These are phyloP conservation scores for Pseudopyrenochaeta lycopersici DNA, from an alignment of 2,329 filamentous ascomycete species.

Conservation along the genomic window DNA sequence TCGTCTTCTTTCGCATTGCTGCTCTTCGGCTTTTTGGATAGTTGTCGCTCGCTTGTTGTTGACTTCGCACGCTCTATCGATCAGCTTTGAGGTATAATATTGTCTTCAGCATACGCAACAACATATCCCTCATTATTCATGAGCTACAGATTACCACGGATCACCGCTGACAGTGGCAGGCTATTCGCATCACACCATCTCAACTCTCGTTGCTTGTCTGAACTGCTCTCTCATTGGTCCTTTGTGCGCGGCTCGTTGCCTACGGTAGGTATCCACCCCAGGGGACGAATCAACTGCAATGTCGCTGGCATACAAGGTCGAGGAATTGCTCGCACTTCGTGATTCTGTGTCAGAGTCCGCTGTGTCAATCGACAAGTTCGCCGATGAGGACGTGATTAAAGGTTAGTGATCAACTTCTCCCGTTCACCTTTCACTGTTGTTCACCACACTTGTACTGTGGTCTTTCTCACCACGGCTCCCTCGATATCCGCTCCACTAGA, in stretches of 20 bases:
- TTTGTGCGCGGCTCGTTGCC: slow-evolving; percentile 13
- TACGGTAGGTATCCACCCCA: slow-evolving; percentile 8
- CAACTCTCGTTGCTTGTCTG: slow-evolving; percentile 33
- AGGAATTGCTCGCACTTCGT: slow-evolving; percentile 52
- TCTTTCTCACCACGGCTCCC: neutral
- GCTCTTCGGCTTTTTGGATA: slow-evolving; percentile 50
- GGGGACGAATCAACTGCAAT: slow-evolving; percentile 25
- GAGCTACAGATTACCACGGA: neutral
- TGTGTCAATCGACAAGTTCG: slow-evolving; percentile 53
- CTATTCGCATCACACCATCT: slow-evolving; percentile 52
- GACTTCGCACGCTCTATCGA: slow-evolving; percentile 34
- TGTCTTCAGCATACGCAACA: neutral
- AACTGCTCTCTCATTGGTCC: slow-evolving; percentile 16
- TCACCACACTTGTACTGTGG: neutral
- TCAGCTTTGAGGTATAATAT: slow-evolving; percentile 42
- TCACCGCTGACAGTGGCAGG: slow-evolving; percentile 21
- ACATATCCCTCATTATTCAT: neutral
- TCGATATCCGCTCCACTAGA: neutral
- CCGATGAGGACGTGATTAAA: slow-evolving; percentile 53
- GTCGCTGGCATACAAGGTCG: slow-evolving; percentile 51
- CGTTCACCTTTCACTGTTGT: neutral
- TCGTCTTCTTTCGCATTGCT: slow-evolving; percentile 50
- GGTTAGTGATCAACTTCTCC: slow-evolving; percentile 37
- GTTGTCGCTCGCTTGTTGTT: slow-evolving; percentile 45
- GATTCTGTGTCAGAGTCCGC: slow-evolving; percentile 53